Evolutionary conservation across 148 eudicot species (phyloP).

Genomic region (Vaccinium myrtillus): DNA sequence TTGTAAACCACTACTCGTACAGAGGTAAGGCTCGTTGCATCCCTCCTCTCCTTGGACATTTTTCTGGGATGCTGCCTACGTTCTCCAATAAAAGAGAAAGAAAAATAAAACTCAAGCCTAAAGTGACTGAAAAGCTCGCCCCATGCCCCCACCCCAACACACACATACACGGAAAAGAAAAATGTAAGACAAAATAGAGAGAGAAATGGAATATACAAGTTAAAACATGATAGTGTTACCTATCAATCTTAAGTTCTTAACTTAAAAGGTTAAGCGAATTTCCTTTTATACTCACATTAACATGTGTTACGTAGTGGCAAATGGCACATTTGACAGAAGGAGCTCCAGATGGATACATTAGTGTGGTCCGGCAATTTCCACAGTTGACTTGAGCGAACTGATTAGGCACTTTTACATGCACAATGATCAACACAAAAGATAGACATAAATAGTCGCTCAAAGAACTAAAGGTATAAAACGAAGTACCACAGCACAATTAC

Average conservation of each 20-base stretch:
- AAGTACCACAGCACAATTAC: background rate
- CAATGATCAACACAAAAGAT: slow-evolving; percentile 8
- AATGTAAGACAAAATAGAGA: background rate
- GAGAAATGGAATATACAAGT: background rate
- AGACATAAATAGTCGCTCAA: slow-evolving; percentile 2
- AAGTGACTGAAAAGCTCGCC: background rate
- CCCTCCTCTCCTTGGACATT: background rate
- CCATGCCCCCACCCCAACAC: background rate
- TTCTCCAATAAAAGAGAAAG: background rate
- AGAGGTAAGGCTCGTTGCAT: background rate
- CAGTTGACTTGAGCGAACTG: slow-evolving; percentile 75
- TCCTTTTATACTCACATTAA: slow-evolving; percentile 52
- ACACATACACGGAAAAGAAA: background rate
- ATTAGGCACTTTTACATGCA: slow-evolving; percentile 40
- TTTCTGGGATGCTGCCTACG: background rate
- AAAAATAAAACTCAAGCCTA: background rate
- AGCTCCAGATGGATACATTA: slow-evolving; percentile 91
- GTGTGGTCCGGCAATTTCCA: slow-evolving; percentile 68
- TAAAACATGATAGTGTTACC: background rate
- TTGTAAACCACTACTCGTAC: background rate
- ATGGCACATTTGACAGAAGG: slow-evolving; percentile 91
- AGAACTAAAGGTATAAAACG: background rate
- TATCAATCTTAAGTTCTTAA: background rate
- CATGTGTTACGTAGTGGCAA: slow-evolving; percentile 75
- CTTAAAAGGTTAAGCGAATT: background rate